A percentile compares a stretch with the other conserved stretches of the same genome.
These are phyloP conservation scores for Debaryomyces udenii DNA, from an alignment of 1,139 yeast genomes.

Conservation along the genomic window DNA sequence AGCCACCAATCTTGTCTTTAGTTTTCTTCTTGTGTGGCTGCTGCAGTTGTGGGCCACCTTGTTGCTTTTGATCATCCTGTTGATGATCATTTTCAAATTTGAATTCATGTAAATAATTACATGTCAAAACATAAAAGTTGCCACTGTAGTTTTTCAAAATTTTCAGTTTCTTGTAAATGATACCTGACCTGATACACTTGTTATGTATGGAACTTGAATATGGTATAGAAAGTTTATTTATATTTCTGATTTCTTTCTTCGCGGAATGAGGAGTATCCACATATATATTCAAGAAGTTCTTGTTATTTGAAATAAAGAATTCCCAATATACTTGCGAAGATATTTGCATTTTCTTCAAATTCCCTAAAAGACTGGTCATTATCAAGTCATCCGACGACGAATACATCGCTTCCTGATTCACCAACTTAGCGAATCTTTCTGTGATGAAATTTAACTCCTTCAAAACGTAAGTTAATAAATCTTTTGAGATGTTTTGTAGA, in stretches of 20 bases:
- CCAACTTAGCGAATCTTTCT: slow-evolving; percentile 40
- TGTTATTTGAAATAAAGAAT: slow-evolving; percentile 38
- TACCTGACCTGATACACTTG: slow-evolving; percentile 49
- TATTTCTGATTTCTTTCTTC: slow-evolving; percentile 37
- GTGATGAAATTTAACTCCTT: slow-evolving; percentile 40
- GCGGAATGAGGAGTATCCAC: slow-evolving; percentile 26
- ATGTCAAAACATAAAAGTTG: slow-evolving; percentile 43
- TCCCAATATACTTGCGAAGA: slow-evolving; percentile 42
- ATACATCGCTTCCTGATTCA: slow-evolving; percentile 25
- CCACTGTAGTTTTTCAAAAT: slow-evolving; percentile 44
- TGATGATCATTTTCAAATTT: slow-evolving; percentile 32
- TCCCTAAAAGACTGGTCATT: slow-evolving; percentile 11
- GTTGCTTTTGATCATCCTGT: slow-evolving; percentile 1
- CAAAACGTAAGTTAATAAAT: slow-evolving; percentile 40
- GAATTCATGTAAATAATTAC: slow-evolving; percentile 51
- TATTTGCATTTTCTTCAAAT: slow-evolving; percentile 25
- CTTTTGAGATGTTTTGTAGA: slow-evolving; percentile 48
- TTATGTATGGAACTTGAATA: slow-evolving; percentile 44
- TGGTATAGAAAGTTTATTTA: slow-evolving; percentile 35
- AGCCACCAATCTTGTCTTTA: slow-evolving; percentile 45
- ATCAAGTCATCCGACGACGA: slow-evolving; percentile 14
- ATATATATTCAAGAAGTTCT: slow-evolving; percentile 40
- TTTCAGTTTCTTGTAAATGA: slow-evolving; percentile 46
- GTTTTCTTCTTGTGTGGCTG: slow-evolving; percentile 17
- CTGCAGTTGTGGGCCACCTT: slow-evolving; percentile 10